Base-by-base conservation (phyloP, 768 basidiomycete genomes). In the Podaxis sp. region DNA sequence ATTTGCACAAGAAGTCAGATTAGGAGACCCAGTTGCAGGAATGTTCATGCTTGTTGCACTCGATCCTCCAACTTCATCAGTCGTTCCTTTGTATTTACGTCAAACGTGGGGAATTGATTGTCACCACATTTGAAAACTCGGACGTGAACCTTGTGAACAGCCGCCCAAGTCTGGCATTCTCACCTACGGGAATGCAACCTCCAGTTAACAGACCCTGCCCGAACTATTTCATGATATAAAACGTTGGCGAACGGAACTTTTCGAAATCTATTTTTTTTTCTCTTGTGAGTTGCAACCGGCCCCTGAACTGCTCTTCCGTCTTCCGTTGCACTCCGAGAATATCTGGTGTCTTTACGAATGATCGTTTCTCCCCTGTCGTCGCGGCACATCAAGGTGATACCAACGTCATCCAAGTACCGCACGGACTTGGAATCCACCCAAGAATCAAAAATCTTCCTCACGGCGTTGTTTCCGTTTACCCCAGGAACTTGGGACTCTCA, bases 41-140 rank as follows among this genome's bases (percentile, higher is more conserved):
- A 80, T 78, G 0, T 82, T 80, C 68, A 81, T 82, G 77, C 69
- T 74, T 13, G 80, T 81, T 26, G 78, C 71, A 1, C 76, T 79
- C 1, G 70, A 73, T 38, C 58, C 66, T 20, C 46, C 17, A n/a
- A 48, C 40, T 41, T 13, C 46, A 48, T 48, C 15, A 48, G 22
- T 20, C 37, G 12, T 12, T 5, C 37, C 37, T 37, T 37, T 4
- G n/a, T n/a, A n/a, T n/a, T n/a, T 37, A 37, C n/a, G n/a, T n/a
- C n/a, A n/a, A n/a, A n/a, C n/a, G n/a, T n/a, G n/a, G n/a, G n/a
- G n/a, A n/a, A n/a, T n/a, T n/a, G n/a, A n/a, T n/a, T n/a, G n/a
- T n/a, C n/a, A n/a, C n/a, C n/a, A n/a, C n/a, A n/a, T n/a, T n/a
- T n/a, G n/a, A n/a, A n/a, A n/a, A n/a, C n/a, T n/a, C n/a, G n/a